phyloP scores from a whole-genome alignment of 129 eudicot species.

The Saposhnikovia divaricata region DNA sequence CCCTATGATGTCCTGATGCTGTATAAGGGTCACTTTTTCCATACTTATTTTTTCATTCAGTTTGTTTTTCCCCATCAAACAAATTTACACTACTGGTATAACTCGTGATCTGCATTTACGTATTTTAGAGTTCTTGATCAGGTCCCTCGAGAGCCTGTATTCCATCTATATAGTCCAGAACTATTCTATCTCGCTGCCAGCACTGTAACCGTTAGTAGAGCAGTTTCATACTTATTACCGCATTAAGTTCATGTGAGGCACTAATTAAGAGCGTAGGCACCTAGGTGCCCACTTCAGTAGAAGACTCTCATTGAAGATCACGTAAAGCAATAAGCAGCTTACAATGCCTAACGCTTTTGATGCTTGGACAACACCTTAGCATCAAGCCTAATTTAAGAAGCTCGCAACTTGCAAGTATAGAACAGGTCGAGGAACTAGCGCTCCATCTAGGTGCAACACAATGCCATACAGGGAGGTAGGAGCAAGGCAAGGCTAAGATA shows the following conservation, averaged over 20 bases:
- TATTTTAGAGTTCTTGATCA: neutral
- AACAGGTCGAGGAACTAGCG: neutral
- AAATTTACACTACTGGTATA: neutral
- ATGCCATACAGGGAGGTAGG: too few relatives aligned
- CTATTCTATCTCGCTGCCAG: neutral
- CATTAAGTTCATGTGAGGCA: neutral
- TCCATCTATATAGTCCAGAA: neutral
- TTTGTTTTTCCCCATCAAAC: neutral
- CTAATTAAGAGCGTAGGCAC: neutral
- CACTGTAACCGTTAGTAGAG: too few relatives aligned
- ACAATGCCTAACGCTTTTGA: neutral
- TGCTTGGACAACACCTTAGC: neutral
- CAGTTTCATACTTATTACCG: neutral
- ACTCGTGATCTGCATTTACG: neutral
- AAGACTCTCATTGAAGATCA: neutral
- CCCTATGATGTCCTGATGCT: neutral
- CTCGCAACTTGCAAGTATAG: neutral
- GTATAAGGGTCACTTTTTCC: neutral
- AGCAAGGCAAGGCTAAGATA: neutral
- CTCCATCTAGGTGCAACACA: neutral
- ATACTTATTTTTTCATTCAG: neutral
- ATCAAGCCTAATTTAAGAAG: too few relatives aligned
- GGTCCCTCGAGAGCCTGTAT: neutral
- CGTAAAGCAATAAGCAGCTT: neutral
- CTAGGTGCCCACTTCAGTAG: neutral